A percentile compares a stretch with the other conserved stretches of the same genome.
phyloP scores from a whole-genome alignment of 352 stramenopile species.

The Phytopythium vexans region DNA sequence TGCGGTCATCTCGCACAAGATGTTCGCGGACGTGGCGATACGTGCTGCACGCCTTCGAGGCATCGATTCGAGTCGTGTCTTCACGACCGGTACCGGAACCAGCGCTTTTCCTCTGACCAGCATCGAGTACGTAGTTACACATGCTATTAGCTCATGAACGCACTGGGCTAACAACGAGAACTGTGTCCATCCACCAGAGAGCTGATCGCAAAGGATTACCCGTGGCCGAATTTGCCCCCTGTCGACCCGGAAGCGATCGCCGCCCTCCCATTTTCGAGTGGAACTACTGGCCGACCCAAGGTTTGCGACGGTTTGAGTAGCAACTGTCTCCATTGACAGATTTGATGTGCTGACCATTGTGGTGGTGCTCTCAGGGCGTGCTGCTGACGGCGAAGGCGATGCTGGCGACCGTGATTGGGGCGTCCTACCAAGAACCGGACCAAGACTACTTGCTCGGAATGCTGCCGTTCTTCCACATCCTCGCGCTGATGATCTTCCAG shows the following conservation, averaged over 20 bases:
- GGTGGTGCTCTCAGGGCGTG: slow-evolving; percentile 38
- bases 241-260: slow-evolving; percentile 17
- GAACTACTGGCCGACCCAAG: slow-evolving; percentile 85
- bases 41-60: slow-evolving; percentile 19
- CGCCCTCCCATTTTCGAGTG: slow-evolving; percentile 88
- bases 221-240: slow-evolving; percentile 9
- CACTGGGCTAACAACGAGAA: not conserved
- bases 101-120: slow-evolving; percentile 8
- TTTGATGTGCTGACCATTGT: too few species aligned
- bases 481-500: slow-evolving; percentile 82
- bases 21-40: slow-evolving; percentile 17
- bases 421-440: slow-evolving; percentile 30
- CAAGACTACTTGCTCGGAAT: slow-evolving; percentile 33
- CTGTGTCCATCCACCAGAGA: not conserved
- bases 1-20: not conserved
- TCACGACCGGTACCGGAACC: slow-evolving; percentile 19
- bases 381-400: slow-evolving; percentile 86
- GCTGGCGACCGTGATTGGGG: slow-evolving; percentile 62
- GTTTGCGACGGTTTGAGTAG: slow-evolving; percentile 7
- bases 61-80: slow-evolving; percentile 15
- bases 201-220: slow-evolving; percentile 14
- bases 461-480: slow-evolving; percentile 96
- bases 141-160: not conserved
- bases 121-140: slow-evolving; percentile 20
- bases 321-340: too few species aligned